A percentile compares a stretch with the other conserved stretches of the same genome.
Evolutionary conservation across 345 rosid genomes (phyloP).

Genomic region (Pugionium cornutum): DNA sequence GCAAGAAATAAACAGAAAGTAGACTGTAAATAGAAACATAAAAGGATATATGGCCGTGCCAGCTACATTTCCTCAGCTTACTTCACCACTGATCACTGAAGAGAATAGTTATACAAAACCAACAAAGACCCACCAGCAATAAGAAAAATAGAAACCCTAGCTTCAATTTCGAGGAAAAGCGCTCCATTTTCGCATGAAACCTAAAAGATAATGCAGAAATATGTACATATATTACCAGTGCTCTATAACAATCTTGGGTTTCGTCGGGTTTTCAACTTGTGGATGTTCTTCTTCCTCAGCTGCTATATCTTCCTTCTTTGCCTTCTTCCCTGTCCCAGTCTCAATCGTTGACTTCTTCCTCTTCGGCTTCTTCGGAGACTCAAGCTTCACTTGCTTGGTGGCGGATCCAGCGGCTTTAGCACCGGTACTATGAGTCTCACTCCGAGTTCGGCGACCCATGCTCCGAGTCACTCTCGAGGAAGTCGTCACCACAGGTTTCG

Average conservation of each 20-base stretch:
- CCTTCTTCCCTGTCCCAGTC: background rate
- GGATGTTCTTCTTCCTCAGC: constrained; percentile 13
- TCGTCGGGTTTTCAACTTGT: constrained; percentile 31
- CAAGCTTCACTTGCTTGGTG: constrained; percentile 21
- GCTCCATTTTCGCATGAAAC: constrained; percentile 7
- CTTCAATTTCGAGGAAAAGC: background rate
- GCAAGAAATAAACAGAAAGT: background rate
- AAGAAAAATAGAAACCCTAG: background rate
- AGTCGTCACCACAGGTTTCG: constrained; percentile 12
- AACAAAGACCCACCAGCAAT: background rate
- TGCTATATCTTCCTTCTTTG: constrained; percentile 15
- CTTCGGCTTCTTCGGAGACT: constrained; percentile 21
- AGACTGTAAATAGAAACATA: background rate
- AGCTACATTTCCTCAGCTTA: background rate
- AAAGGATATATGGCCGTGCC: background rate
- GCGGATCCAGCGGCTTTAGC: background rate
- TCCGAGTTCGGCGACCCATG: constrained; percentile 26
- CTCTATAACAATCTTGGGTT: constrained; percentile 56
- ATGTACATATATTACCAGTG: constrained; percentile 50
- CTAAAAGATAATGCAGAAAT: constrained; percentile 8
- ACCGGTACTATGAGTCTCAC: background rate
- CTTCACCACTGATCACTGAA: too few relatives aligned
- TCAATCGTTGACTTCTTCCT: constrained; percentile 6
- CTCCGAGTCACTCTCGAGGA: constrained; percentile 24
- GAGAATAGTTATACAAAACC: background rate